Evolutionary conservation across 164 flowering plant species (phyloP).

Genomic region (Dillenia turbinata): DNA sequence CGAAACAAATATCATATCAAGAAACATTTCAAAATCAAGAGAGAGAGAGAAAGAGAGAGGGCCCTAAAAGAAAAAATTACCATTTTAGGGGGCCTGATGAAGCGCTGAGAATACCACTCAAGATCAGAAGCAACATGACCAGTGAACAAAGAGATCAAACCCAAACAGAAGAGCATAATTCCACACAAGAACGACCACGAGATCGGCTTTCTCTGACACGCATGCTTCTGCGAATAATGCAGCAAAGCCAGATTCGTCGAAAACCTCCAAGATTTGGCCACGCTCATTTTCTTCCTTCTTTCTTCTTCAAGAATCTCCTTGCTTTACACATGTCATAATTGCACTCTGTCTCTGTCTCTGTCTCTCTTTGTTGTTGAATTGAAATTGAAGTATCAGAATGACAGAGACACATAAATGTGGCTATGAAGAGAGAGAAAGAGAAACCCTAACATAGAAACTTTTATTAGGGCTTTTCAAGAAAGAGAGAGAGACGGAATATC

Average conservation of each 20-base stretch:
- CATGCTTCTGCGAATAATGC: constrained; percentile 24
- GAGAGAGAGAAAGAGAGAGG: not conserved
- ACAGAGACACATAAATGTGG: no score
- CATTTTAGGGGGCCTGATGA: constrained; percentile 38
- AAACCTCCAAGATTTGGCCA: constrained; percentile 22
- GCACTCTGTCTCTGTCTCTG: no score
- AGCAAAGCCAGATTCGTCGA: constrained; percentile 27
- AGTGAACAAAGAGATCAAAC: constrained; percentile 74
- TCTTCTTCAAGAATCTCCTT: no score
- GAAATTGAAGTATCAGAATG: no score
- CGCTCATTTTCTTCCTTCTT: constrained; percentile 19
- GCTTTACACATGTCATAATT: no score
- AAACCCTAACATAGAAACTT: no score
- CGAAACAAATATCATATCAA: not conserved
- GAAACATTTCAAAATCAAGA: not conserved
- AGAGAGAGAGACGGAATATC: no score
- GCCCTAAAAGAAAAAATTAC: constrained; percentile 17
- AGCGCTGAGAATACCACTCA: constrained; percentile 76
- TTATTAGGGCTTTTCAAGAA: no score
- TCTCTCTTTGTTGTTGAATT: no score
- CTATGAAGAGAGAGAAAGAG: no score
- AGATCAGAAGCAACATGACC: constrained; percentile 81
- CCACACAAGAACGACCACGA: constrained; percentile 68
- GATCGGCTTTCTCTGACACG: constrained; percentile 26
- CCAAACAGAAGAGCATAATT: constrained; percentile 63